phyloP scores from a whole-genome alignment of 2,329 filamentous ascomycete genomes.

The Phoma sp. region DNA sequence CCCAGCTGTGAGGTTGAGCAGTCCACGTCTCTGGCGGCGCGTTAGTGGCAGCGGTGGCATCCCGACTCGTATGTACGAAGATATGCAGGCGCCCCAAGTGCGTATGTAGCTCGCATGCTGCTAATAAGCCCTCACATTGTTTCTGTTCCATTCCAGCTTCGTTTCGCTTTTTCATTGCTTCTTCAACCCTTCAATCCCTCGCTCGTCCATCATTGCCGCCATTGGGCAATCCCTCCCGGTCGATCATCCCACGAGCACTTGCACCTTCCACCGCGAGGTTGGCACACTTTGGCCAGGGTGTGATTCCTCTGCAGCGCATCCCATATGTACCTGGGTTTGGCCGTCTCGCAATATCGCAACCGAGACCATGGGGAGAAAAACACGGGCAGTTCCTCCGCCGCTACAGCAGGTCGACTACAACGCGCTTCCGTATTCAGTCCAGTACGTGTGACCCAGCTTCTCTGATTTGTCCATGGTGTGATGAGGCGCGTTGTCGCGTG shows the following conservation, averaged over 20 bases:
- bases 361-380: slow-evolving; percentile 40
- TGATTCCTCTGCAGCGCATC: slow-evolving; percentile 15
- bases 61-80: slow-evolving; percentile 17
- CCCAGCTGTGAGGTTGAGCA: slow-evolving; percentile 21
- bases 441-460: slow-evolving; percentile 46
- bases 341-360: slow-evolving; percentile 21
- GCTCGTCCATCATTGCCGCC: slow-evolving; percentile 3
- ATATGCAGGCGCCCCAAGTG: slow-evolving; percentile 10
- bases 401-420: slow-evolving; percentile 52
- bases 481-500: slow-evolving; percentile 33
- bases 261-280: slow-evolving; percentile 19
- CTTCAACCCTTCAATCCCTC: slow-evolving; percentile 12
- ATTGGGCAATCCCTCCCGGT: slow-evolving; percentile 20
- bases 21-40: slow-evolving; percentile 22
- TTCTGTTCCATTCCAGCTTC: slow-evolving; percentile 15
- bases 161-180: slow-evolving; percentile 10
- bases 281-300: slow-evolving; percentile 23
- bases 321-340: slow-evolving; percentile 19
- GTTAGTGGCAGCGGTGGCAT: slow-evolving; percentile 29
- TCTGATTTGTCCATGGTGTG: slow-evolving; percentile 29
- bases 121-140: slow-evolving; percentile 21
- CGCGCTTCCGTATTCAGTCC: slow-evolving; percentile 52
- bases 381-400: slow-evolving; percentile 29
- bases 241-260: slow-evolving; percentile 12
- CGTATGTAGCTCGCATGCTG: slow-evolving; percentile 30